These are phyloP conservation scores for Protostelium mycophagum DNA, from an alignment of 78 protist species.

Conservation along the genomic window DNA sequence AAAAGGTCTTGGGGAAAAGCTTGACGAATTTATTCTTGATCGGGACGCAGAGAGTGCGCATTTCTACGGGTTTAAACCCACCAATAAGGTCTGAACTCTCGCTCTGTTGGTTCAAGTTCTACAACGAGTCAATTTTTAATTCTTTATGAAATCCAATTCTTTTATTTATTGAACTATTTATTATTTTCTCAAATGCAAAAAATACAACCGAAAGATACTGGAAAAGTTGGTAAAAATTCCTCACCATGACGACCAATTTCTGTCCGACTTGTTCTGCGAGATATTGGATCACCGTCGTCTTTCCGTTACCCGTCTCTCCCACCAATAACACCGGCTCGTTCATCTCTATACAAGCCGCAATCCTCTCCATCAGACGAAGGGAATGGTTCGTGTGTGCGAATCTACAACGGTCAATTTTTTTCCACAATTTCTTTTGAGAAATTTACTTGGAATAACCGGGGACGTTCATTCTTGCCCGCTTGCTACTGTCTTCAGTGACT, in stretches of 20 bases:
- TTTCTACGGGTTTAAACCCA: slow-evolving; percentile 95
- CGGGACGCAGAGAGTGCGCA: slow-evolving; percentile 60
- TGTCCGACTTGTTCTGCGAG: slow-evolving; percentile 76
- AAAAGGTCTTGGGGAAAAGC: slow-evolving; percentile 64
- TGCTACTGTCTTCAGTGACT: background rate
- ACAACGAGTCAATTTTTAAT: slow-evolving; percentile 13
- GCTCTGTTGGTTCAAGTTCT: slow-evolving; percentile 95
- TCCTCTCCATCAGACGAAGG: slow-evolving; percentile 73
- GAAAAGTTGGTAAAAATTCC: background rate
- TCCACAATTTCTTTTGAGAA: background rate
- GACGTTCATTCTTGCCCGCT: background rate
- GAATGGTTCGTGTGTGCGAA: slow-evolving; percentile 75
- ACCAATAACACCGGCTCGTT: slow-evolving; percentile 89
- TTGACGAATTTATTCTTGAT: slow-evolving; percentile 43
- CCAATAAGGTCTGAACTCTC: slow-evolving; percentile 97
- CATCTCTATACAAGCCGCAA: slow-evolving; percentile 70
- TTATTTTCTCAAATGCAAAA: slow-evolving; percentile 9
- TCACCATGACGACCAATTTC: slow-evolving; percentile 63
- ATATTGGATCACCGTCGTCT: slow-evolving; percentile 93
- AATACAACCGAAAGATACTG: too few relatives aligned
- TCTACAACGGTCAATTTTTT: background rate
- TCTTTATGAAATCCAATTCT: too few relatives aligned
- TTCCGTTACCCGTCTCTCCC: slow-evolving; percentile 98
- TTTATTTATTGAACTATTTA: background rate
- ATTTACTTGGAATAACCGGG: background rate